Evolutionary conservation across 179 eudicot genomes (phyloP), one percentile per base, ranked within the genome.

Genomic region (Nepenthes alata): DNA sequence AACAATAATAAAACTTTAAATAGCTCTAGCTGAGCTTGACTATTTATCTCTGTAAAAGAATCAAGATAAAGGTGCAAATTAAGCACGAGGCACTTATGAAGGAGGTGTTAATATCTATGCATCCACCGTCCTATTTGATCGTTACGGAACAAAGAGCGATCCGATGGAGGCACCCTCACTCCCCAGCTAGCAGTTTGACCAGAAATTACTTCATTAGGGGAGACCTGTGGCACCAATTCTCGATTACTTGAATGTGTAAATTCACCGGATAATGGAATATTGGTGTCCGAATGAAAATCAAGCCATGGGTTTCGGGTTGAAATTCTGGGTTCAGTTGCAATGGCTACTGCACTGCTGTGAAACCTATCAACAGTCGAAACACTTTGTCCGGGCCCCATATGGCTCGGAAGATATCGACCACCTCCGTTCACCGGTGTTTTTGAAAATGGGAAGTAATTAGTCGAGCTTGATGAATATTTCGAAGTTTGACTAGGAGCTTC

Each of bases 401-500:
- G 74, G 37, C 60, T 57, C n/a, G 77, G 37, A 49, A 41, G 45
- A 66, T 67, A 74, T 35, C 12, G 72, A 68, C 54, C 57, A 47
- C 57, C 67, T 52, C 70, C 64, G 59, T 56, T 36, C 55, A 54
- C 11, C 7, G 61, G 14, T 38, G 44, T 7, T 63, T 65, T 61
- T 37, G 64, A 6, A 57, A 70, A 64, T 25, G 60, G 66, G 61
- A 45, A 55, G 48, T 61, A 50, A 71, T 62, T 71, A 15, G 66
- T 44, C 50, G 63, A 48, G 65, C 72, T 66, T 16, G 77, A 72
- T 55, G 50, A 67, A 44, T 64, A 58, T 51, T 53, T 62, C 47
- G 67, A 54, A 45, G 60, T 54, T 63, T 47, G 80, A 35, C 53
- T 48, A 55, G 79, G 77, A 69, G 59, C 62, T 69, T 75, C 81